Percentiles rank a stretch among this genome's conserved stretches.
Conservation (phyloP, 345 rosid genomes). For the Eutrema heterophyllum region DNA sequence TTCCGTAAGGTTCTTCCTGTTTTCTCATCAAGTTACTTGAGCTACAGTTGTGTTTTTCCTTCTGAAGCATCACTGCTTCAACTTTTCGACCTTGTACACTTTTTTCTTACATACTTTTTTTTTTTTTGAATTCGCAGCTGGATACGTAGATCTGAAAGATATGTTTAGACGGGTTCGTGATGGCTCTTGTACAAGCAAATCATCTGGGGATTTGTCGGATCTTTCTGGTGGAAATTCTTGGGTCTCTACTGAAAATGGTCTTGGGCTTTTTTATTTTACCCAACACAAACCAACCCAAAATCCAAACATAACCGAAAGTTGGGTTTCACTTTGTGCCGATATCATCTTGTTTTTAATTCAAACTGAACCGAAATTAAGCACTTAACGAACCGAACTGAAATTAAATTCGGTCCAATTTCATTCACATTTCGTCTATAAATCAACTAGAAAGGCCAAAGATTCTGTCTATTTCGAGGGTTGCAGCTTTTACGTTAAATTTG, state of each 20-base stretch:
- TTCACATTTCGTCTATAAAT: background rate
- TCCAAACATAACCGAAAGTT: too few relatives aligned
- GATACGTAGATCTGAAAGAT: conserved; percentile 76
- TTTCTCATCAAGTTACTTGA: background rate
- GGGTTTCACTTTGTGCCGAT: background rate
- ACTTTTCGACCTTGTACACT: background rate
- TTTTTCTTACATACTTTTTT: background rate
- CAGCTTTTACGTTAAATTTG: background rate
- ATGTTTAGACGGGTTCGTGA: conserved; percentile 74
- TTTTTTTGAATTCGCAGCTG: conserved; percentile 64
- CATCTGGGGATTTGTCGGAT: conserved; percentile 80
- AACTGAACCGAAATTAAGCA: background rate
- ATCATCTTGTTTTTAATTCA: background rate
- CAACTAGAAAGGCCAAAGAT: background rate
- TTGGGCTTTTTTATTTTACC: background rate
- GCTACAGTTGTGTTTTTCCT: background rate
- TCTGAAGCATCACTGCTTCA: background rate
- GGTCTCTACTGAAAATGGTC: conserved; percentile 62
- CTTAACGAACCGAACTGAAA: too few relatives aligned
- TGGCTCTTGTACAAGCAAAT: conserved; percentile 65
- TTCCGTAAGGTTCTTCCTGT: conserved; percentile 54
- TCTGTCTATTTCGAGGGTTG: background rate
- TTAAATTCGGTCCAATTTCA: background rate
- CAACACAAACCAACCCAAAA: too few relatives aligned
- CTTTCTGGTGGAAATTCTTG: conserved; percentile 94